Percentiles rank a stretch among this genome's conserved stretches.
Conservation (phyloP, 768 basidiomycete species). For the Kondoa malvinella region DNA sequence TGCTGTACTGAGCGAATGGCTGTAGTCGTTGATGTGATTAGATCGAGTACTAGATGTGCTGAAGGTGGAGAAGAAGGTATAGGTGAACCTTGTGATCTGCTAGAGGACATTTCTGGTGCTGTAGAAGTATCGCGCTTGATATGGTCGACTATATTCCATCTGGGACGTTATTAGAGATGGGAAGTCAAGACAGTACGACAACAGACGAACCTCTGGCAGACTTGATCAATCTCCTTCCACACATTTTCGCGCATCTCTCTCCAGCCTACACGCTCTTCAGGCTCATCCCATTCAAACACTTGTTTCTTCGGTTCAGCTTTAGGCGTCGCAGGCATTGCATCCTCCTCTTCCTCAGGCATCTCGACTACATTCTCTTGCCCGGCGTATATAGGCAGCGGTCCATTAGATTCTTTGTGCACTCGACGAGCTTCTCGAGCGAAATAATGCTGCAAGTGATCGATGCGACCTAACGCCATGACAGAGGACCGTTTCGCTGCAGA, state of each 20-base stretch:
- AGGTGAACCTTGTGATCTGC: neutral
- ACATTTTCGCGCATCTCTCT: neutral
- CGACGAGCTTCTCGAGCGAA: neutral
- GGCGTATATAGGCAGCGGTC: neutral
- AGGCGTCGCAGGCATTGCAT: constrained; percentile 7
- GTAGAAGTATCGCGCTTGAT: neutral
- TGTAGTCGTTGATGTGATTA: constrained; percentile 60
- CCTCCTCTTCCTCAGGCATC: constrained; percentile 13
- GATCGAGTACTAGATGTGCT: constrained; percentile 39
- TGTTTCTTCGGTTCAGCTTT: neutral
- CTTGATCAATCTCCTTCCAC: neutral
- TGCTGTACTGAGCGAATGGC: constrained; percentile 68
- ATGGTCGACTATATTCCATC: constrained; percentile 4
- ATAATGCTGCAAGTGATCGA: constrained; percentile 8
- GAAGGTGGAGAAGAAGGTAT: neutral
- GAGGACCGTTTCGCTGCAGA: neutral
- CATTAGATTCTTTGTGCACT: neutral
- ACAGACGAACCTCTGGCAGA: constrained; percentile 12
- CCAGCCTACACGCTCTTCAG: neutral
- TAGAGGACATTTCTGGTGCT: neutral
- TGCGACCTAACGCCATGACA: neutral
- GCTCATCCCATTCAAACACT: neutral
- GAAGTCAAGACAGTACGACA: neutral
- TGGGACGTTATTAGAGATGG: neutral
- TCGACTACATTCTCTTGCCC: neutral